Evolutionary conservation across 2,329 filamentous ascomycete species (phyloP).

Genomic region (Sporothrix globosa): DNA sequence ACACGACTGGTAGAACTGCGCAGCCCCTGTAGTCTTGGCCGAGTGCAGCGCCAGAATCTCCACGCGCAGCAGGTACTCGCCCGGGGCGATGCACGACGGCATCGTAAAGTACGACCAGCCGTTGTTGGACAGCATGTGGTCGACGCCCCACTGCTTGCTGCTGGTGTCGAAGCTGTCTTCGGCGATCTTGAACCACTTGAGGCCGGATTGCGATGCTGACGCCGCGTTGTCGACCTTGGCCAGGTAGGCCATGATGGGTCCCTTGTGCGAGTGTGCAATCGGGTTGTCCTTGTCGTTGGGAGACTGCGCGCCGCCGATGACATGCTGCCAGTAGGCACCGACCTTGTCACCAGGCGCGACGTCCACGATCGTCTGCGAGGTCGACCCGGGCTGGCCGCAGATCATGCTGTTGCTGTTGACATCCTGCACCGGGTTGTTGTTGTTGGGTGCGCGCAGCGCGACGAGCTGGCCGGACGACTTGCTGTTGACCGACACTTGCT

Average conservation of each 20-base stretch:
- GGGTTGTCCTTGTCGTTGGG: conserved; percentile 56
- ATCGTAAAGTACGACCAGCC: conserved; percentile 55
- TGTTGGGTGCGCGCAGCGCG: conserved; percentile 53
- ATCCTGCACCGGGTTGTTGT: conserved; percentile 58
- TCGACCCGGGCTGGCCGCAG: conserved; percentile 52
- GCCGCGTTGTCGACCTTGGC: conserved; percentile 58
- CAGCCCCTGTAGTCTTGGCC: conserved; percentile 46
- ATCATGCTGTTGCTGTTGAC: conserved; percentile 54
- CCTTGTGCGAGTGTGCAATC: conserved; percentile 59
- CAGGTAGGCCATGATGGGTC: conserved; percentile 58
- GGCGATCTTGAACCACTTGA: conserved; percentile 60
- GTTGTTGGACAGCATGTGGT: conserved; percentile 49
- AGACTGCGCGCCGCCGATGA: conserved; percentile 57
- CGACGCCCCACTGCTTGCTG: conserved; percentile 54
- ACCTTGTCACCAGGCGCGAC: conserved; percentile 57
- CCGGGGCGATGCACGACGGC: conserved; percentile 55
- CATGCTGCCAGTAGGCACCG: conserved; percentile 57
- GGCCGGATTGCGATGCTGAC: conserved; percentile 46
- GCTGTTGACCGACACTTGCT: conserved; percentile 54
- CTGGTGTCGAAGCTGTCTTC: conserved; percentile 52
- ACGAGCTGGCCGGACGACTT: conserved; percentile 49
- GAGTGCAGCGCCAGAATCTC: conserved; percentile 59
- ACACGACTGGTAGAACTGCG: conserved; percentile 52
- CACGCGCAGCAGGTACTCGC: conserved; percentile 59
- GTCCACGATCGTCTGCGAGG: conserved; percentile 50